Evolutionary conservation across 257 asterid genomes (phyloP), one percentile per base, ranked within the genome.

Genomic region (Cinchona pubescens): DNA sequence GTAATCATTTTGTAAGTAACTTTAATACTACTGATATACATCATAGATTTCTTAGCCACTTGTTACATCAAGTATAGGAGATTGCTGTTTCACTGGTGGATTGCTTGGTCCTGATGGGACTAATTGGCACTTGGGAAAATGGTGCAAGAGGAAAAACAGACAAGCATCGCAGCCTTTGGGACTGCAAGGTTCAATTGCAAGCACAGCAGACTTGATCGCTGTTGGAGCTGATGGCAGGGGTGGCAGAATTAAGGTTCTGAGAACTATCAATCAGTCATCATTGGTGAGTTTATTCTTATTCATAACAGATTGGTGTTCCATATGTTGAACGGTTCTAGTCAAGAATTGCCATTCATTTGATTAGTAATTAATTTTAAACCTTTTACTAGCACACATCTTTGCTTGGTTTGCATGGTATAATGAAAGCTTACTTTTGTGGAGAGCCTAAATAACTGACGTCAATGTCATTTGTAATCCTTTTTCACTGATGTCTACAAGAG

Each of bases 161-260:
- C 78, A 87, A 27, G 51, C 76, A 30, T 25, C 79, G 66, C 69
- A 56, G 27, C 67, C 84, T 37, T n/a, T 27, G 9, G 85, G 83
- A 67, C 38, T 71, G 46, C 83, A 80, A 67, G 84, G 89, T 48
- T 83, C 91, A 78, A 82, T 72, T 63, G 63, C 87, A 67, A 71
- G 66, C 48, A 37, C 87, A 14, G 88, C 96, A n/a, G 87, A 90
- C 75, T 81, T 95, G 85, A 95, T 92, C 66, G 81, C 96, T 29
- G 91, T 86, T 67, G 98, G 99, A 83, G 96, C 98, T 75, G 98
- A 95, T 83, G 99, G 99, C 66, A 86, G 96, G 87, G 99, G 97
- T 62, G 98, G 98, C 46, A 83, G 78, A 85, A 84, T 92, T 81
- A 95, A 91, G 82, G 90, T 89, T 72, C 85, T 92, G 83, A 81